Conservation (phyloP, 768 basidiomycete species). For the Boletus vinaceobasis region DNA sequence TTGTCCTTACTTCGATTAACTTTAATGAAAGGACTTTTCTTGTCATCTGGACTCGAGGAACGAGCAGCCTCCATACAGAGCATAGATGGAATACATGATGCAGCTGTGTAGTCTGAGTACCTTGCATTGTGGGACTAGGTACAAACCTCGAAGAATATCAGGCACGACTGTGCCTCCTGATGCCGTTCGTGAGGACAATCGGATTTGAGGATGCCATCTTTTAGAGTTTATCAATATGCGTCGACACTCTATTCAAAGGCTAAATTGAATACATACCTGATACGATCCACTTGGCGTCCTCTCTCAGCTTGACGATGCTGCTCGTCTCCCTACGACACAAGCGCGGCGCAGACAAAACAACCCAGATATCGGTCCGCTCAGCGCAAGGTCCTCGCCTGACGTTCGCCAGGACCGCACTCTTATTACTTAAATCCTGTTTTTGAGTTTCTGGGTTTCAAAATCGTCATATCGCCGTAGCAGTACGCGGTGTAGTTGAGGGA, state of each 20-base stretch:
- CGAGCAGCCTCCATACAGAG: background rate
- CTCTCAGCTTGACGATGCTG: background rate
- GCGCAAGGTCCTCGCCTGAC: slow-evolving; percentile 2
- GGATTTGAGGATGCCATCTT: background rate
- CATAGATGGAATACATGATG: background rate
- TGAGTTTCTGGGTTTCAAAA: slow-evolving; percentile 7
- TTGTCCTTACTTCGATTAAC: slow-evolving; percentile 9
- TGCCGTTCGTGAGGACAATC: background rate
- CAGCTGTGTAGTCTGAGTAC: background rate
- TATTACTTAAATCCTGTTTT: slow-evolving; percentile 3
- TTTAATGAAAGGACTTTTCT: slow-evolving; percentile 5
- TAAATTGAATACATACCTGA: background rate
- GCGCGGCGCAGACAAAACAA: background rate
- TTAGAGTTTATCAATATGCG: background rate
- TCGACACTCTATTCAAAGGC: background rate
- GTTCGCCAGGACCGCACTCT: background rate
- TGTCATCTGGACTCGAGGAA: background rate
- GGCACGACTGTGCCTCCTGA: background rate
- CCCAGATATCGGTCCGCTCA: slow-evolving; percentile 15
- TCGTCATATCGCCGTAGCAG: background rate
- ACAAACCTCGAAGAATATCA: background rate
- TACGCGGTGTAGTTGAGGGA: background rate
- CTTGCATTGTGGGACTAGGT: background rate
- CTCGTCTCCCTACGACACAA: background rate
- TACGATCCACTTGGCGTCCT: background rate